Evolutionary conservation across 75 land plant genomes (phyloP), one percentile per base, ranked within the genome.

Genomic region (Pseudotsuga menziesii): DNA sequence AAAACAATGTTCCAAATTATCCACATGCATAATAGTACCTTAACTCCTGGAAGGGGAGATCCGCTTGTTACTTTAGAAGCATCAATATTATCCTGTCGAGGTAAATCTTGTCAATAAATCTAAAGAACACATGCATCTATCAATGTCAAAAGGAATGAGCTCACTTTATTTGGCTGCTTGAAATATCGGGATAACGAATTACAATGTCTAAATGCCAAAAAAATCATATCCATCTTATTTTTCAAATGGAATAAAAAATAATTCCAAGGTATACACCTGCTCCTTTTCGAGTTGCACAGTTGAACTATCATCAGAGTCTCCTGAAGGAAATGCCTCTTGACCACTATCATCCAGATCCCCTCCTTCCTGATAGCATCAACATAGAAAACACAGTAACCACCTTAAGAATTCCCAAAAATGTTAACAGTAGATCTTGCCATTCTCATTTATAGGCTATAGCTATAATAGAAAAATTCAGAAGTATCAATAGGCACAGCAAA

Each of bases 11-110:
- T 29, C 56, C n/a, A 78, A 35, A 56, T 23, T 22, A 72, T n/a
- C 44, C 44, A 23, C 32, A 52, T 39, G 56, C n/a, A 57, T 76
- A 58, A 76, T 77, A 35, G 32, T 77, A 93, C 95, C 95, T 89
- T 90, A 79, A 93, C 75, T 71, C 95, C 95, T 77, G 95, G 95
- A 13, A 93, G 87, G 75, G 93, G 95, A 57, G 95, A 89, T 74
- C 95, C 95, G 85, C 89, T 91, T 27, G 88, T 74, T 72, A 92
- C 86, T 80, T 87, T 84, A 23, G 74, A 25, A 57, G 80, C 74
- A 39, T 85, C 88, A 57, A 63, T 76, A 25, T 76, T 79, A 84
- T 80, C 87, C 89, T 84, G 79, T 14, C 8, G 22, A 79, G 80
- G 48, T 52, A 48, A 5, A 56, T 25, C 4, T 19, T 52, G 29